Evolutionary conservation across 2,329 filamentous ascomycete species (phyloP).

Genomic region (Neobulgaria alba): DNA sequence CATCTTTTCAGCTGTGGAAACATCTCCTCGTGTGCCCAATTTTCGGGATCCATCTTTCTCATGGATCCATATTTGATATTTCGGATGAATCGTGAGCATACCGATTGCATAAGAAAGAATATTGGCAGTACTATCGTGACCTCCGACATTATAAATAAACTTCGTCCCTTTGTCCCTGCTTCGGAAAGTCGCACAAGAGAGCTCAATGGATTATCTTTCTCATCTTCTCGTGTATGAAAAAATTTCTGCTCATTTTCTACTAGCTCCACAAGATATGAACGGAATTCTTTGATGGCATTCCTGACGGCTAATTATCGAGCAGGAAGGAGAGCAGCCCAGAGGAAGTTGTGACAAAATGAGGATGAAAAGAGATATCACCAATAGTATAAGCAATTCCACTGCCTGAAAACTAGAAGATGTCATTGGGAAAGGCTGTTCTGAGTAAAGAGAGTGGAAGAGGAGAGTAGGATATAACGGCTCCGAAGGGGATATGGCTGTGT

Average conservation of each 20-base stretch:
- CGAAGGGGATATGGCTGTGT: too few relatives aligned
- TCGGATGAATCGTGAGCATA: slow-evolving; percentile 18
- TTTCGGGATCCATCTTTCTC: slow-evolving; percentile 17
- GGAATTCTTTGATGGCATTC: slow-evolving; percentile 12
- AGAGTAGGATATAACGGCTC: too few relatives aligned
- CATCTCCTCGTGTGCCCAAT: slow-evolving; percentile 30
- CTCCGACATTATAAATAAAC: slow-evolving; percentile 27
- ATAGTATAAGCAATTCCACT: too few relatives aligned
- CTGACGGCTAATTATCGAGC: too few relatives aligned
- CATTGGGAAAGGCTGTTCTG: too few relatives aligned
- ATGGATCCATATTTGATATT: slow-evolving; percentile 16
- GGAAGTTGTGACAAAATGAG: too few relatives aligned
- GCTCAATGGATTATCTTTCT: slow-evolving; percentile 27
- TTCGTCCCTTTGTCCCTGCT: slow-evolving; percentile 12
- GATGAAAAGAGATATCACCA: too few relatives aligned
- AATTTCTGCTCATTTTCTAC: slow-evolving; percentile 10
- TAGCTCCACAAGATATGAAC: slow-evolving; percentile 13
- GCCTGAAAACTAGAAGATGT: too few relatives aligned
- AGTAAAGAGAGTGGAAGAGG: too few relatives aligned
- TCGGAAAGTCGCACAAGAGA: slow-evolving; percentile 26
- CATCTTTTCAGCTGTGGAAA: slow-evolving; percentile 37
- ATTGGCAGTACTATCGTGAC: slow-evolving; percentile 28
- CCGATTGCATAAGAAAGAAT: slow-evolving; percentile 21
- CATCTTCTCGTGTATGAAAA: slow-evolving; percentile 17
- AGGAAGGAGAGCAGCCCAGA: too few relatives aligned